Evolutionary conservation across 257 asterid species (phyloP).

Genomic region (Gardenia jasminoides): DNA sequence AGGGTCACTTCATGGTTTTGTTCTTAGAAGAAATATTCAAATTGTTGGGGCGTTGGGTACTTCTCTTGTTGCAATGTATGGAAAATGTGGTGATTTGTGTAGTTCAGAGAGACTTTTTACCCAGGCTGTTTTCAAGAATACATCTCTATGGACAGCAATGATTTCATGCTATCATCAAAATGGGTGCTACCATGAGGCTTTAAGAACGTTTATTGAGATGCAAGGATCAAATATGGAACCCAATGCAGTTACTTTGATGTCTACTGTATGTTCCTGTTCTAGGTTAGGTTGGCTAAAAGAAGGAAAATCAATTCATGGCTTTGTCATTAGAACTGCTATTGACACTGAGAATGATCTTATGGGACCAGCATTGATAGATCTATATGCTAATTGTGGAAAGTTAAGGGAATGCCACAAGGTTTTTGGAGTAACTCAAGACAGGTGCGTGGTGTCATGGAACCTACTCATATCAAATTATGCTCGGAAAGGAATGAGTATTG

Average conservation of each 20-base stretch:
- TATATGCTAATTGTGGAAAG: slow-evolving; percentile 71
- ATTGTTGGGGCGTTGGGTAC: slow-evolving; percentile 49
- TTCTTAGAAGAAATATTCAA: slow-evolving; percentile 38
- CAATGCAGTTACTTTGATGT: slow-evolving; percentile 74
- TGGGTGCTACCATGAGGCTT: slow-evolving; percentile 50
- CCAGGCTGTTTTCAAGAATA: slow-evolving; percentile 31
- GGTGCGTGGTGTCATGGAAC: slow-evolving; percentile 69
- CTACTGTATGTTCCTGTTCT: slow-evolving; percentile 66
- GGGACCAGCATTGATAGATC: slow-evolving; percentile 70
- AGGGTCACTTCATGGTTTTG: slow-evolving; percentile 64
- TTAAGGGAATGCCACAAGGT: slow-evolving; percentile 41
- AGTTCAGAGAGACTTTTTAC: slow-evolving; percentile 52
- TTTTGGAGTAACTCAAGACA: slow-evolving; percentile 44
- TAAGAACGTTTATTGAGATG: slow-evolving; percentile 50
- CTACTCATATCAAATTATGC: slow-evolving; percentile 80
- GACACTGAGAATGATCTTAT: slow-evolving; percentile 51
- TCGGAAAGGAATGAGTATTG: slow-evolving; percentile 46
- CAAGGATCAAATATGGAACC: slow-evolving; percentile 36
- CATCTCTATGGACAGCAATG: slow-evolving; percentile 70
- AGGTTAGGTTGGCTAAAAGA: slow-evolving; percentile 62
- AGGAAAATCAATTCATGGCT: slow-evolving; percentile 78
- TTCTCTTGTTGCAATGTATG: slow-evolving; percentile 88
- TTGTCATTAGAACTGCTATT: slow-evolving; percentile 40
- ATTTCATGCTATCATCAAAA: slow-evolving; percentile 77
- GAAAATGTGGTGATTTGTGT: slow-evolving; percentile 60